These are phyloP conservation scores for Tylopilus intermedius DNA, from an alignment of 768 basidiomycete species.

Conservation along the genomic window DNA sequence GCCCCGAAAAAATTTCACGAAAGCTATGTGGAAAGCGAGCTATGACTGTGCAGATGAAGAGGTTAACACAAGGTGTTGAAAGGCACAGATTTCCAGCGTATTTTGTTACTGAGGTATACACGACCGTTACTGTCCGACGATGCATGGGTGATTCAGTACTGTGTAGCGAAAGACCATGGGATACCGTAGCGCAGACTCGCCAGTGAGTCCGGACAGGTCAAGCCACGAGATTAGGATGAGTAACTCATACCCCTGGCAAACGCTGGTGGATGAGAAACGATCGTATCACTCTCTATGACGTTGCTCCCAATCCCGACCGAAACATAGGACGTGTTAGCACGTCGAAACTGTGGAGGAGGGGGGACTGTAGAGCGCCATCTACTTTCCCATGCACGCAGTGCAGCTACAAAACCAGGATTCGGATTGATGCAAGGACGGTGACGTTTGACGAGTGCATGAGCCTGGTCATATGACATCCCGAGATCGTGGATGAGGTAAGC, in stretches of 20 bases:
- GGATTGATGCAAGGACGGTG: constrained; percentile 72
- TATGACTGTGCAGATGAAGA: background rate
- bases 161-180: background rate
- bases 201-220: background rate
- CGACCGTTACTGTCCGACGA: no score
- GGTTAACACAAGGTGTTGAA: background rate
- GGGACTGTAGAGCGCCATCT: constrained; percentile 24
- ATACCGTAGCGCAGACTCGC: background rate
- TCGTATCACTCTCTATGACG: background rate
- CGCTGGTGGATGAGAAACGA: constrained; percentile 5
- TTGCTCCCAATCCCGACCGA: background rate
- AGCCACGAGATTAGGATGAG: constrained; percentile 7
- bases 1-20: background rate
- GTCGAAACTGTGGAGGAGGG: constrained; percentile 23
- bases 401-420: constrained; percentile 67
- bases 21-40: background rate
- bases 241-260: constrained; percentile 27
- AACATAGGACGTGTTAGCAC: constrained; percentile 27
- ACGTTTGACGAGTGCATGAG: constrained; percentile 53
- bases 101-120: constrained; percentile 6
- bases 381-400: constrained; percentile 55
- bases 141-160: background rate
- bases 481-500: constrained; percentile 76
- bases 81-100: background rate
- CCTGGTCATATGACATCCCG: constrained; percentile 68